These are phyloP conservation scores for Pigoraptor vietnamica DNA, from an alignment of 78 protist genomes.

Conservation along the genomic window DNA sequence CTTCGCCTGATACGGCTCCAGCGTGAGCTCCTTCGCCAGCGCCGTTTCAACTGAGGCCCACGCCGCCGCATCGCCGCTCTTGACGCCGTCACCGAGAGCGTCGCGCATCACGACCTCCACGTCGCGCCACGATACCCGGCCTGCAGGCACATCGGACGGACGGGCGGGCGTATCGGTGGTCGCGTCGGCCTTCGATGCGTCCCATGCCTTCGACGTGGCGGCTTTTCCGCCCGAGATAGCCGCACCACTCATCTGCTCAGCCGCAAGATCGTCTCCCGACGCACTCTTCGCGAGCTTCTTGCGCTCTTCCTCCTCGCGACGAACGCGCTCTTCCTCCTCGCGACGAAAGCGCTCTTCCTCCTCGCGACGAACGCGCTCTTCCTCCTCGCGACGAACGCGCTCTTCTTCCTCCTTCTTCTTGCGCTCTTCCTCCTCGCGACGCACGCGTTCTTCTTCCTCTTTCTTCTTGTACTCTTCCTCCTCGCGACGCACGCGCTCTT, in stretches of 20 bases:
- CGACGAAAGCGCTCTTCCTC: neutral
- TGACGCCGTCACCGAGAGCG: neutral
- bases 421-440: neutral
- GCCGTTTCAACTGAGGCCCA: neutral
- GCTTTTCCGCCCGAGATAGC: neutral
- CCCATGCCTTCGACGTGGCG: neutral
- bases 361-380: neutral
- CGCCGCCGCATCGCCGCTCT: neutral
- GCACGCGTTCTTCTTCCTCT: neutral
- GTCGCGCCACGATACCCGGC: neutral
- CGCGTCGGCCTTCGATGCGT: too few species aligned
- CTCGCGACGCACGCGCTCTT: neutral
- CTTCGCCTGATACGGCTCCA: neutral
- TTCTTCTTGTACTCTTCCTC: neutral
- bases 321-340: neutral
- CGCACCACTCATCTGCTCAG: too few species aligned
- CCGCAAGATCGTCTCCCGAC: too few species aligned
- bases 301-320: neutral
- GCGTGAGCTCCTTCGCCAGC: neutral
- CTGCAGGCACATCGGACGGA: too few species aligned
- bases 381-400: too few species aligned
- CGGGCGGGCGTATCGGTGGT: too few species aligned
- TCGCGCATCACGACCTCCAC: neutral
- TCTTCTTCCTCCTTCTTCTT: neutral
- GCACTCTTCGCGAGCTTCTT: neutral